Base-by-base conservation (phyloP, 1,139 yeast species). In the Blastobotrys ciferrii region DNA sequence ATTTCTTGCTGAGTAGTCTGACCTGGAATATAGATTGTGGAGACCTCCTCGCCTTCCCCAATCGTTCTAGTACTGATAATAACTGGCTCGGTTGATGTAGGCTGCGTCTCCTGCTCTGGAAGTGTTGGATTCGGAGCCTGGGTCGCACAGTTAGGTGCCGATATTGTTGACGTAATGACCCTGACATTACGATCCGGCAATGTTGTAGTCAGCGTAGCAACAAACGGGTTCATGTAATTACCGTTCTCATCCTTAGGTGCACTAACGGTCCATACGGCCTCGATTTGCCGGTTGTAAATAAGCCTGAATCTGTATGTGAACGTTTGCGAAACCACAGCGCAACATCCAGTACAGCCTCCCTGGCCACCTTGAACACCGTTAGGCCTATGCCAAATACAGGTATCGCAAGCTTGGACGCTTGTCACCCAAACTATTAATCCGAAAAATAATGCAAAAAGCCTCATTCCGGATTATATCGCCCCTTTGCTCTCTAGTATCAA, bases 221-320 rank as follows among this genome's bases (percentile, higher is more conserved):
- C 54, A 45, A 60, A 61, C 7, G 63, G 60, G 36, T 54, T 58
- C 35, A 56, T 40, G 31, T 58, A 55, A 31, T 48, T 47, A 11
- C 63, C 63, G 35, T 42, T 43, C 3, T 48, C 48, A 14, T 51
- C 53, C 33, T 48, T 50, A 28, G 65, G 64, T 17, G 64, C 63
- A n/a, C 55, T 48, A 14, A 61, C 60, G 25, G 58, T 58, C 65
- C 65, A 61, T 4, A 55, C 55, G 25, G 62, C 62, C n/a, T 50
- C 39, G 17, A 46, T 42, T 3, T 47, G 43, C 17, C 37, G 45
- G 14, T 48, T 48, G 46, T 53, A 49, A 43, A 59, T 45, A 11
- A 53, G 43, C 40, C 56, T 53, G 33, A 53, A 50, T 30, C 48
- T 57, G 47, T 59, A 60, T 4, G 53, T 44, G 47, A 58, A 59